Base-by-base conservation (phyloP, 2,329 filamentous ascomycete genomes). In the Colletotrichum sp. region DNA sequence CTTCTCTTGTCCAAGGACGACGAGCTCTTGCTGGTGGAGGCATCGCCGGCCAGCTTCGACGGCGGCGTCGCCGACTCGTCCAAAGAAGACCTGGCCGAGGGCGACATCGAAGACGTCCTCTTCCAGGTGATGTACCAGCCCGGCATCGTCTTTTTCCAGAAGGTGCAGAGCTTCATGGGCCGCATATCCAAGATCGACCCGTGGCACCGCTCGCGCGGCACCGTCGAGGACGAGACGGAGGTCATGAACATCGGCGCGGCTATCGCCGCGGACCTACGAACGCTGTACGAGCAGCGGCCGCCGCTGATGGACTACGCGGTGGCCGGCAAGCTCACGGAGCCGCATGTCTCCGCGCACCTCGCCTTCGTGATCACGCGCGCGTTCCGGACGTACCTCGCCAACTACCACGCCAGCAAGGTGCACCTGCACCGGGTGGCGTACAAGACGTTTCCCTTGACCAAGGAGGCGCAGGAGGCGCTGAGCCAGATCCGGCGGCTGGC, bases 351-450 rank as follows among this genome's bases (percentile, higher is more conserved):
- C 10, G 83, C 84, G 30, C 86, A 87, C 55, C 83, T 91, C 68
- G 88, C 88, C 9, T 84, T 85, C 71, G 85, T 87, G 34, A 87
- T 90, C 68, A 90, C 89, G 2, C 83, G 89, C 32, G 87, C 87
- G n/a, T 90, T 90, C 77, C 84, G 89, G 34, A 89, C 88, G 2
- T 91, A 90, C 78, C 84, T 90, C 21, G 88, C 89, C 66, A 91
- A 91, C 78, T 91, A 89, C 80, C 87, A 90, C 77, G 89, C 89
- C 8, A 88, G 87, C 78, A 89, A 88, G 77, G 85, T 92, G 32
- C 89, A 91, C 77, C 84, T 91, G 4, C 90, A 91, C 78, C 85
- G 89, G 4, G 89, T 91, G 10, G 90, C 90, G 4, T 91, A 91
- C 80, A 89, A 88, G 78, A 84, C 83, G 24, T 83, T 91, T 7